These are phyloP conservation scores for Rhodotorula kratochvilovae DNA, from an alignment of 768 basidiomycete genomes.

Conservation along the genomic window DNA sequence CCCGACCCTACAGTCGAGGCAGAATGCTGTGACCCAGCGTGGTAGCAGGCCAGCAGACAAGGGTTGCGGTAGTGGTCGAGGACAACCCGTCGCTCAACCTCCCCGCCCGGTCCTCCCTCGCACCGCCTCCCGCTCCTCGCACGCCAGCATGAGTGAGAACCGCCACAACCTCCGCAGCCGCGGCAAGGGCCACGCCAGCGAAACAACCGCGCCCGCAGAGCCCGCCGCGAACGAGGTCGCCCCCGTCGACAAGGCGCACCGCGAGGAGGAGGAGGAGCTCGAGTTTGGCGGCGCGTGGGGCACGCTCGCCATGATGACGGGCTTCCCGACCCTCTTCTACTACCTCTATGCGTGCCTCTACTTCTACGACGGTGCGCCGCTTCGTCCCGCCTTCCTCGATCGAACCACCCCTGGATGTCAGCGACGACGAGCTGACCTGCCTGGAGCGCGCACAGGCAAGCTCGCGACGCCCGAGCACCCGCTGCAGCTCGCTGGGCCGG, in stretches of 20 bases:
- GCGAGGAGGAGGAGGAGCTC: background rate
- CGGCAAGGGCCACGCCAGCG: background rate
- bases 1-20: too few relatives aligned
- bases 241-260: background rate
- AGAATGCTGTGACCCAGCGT: too few relatives aligned
- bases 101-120: too few relatives aligned
- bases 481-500: conserved; percentile 5
- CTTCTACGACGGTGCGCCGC: conserved; percentile 83
- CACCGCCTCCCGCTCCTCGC: too few relatives aligned
- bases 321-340: conserved; percentile 94
- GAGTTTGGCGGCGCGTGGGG: conserved; percentile 92
- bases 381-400: conserved; percentile 44
- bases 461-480: conserved; percentile 16
- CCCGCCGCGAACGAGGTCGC: background rate
- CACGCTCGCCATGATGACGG: conserved; percentile 84
- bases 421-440: background rate
- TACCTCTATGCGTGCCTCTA: conserved; percentile 97
- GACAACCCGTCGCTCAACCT: too few relatives aligned
- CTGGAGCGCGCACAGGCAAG: conserved; percentile 14
- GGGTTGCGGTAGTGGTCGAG: too few relatives aligned
- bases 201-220: background rate
- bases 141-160: background rate
- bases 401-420: background rate
- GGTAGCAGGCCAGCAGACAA: too few relatives aligned
- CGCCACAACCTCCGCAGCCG: background rate